Evolutionary conservation across 192 early-diverging fungal species (phyloP), one percentile per base, ranked within the genome.

Genomic region (Linnemannia exigua): DNA sequence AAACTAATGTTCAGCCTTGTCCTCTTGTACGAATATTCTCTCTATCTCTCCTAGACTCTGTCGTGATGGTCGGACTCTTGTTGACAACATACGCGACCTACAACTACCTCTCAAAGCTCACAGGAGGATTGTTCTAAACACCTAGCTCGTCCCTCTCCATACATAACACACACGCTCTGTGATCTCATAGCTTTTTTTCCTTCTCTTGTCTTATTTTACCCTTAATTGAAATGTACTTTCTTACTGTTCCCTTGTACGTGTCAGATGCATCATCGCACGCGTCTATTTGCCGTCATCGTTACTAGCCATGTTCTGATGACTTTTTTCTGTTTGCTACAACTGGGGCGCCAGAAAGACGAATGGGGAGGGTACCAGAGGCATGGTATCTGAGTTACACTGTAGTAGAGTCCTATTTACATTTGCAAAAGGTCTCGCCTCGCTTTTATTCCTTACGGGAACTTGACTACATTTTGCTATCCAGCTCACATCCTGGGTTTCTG

Each of bases 71-170:
- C 31, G 84, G 84, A 19, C 28, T 86, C 70, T 46, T 86, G 22
- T 67, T 86, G 74, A 86, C 84, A 50, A 73, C 84, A 41, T 86
- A 80, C 35, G 84, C 84, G 11, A 86, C 77, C 28, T 86, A 80
- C 70, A 86, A 86, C 75, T 86, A 86, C 66, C 19, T 86, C 63
- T 80, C 84, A 33, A 86, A 86, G 38, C 71, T 86, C 58, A 80
- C 84, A 25, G 84, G 84, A 36, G 84, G 74, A 48, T 71, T 86
- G 38, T 80, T 86, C 31, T 86, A 86, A 73, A 52, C 15, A 70
- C 2, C 31, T 51, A 19, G 19, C 28, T 63, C 28, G 25, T 52
- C 20, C 2, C 19, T 17, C 19, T 52, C 51, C 22, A 3, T 6
- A 11, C n/a, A 12, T 8, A 3, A 28, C 8, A 15, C 58, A 31